Conservation (phyloP, 768 basidiomycete genomes). For the Mycena kentingensis region DNA sequence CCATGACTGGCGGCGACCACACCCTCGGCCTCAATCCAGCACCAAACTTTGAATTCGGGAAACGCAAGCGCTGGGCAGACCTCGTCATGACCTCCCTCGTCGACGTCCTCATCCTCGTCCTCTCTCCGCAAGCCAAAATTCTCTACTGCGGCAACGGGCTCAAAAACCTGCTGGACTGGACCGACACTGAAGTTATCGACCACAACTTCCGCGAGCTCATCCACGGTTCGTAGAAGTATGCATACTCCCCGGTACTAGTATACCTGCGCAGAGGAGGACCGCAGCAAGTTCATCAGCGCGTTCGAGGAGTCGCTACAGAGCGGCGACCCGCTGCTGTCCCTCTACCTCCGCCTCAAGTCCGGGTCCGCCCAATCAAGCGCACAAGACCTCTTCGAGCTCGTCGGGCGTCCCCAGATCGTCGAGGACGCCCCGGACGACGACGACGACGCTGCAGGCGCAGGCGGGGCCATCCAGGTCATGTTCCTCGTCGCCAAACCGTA, state of each 20-base stretch:
- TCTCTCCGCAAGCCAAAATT: conserved; percentile 63
- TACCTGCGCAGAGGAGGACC: conserved; percentile 59
- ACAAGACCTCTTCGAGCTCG: conserved; percentile 66
- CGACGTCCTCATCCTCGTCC: conserved; percentile 68
- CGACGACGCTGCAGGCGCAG: not conserved
- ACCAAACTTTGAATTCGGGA: conserved; percentile 76
- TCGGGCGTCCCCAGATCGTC: conserved; percentile 60
- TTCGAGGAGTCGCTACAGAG: conserved; percentile 59
- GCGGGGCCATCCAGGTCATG: conserved; percentile 49
- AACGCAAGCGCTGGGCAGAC: conserved; percentile 86
- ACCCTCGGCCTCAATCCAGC: no score
- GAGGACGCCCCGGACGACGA: conserved; percentile 37
- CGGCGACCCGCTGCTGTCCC: conserved; percentile 48
- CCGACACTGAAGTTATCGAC: conserved; percentile 71
- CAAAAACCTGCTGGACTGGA: conserved; percentile 77
- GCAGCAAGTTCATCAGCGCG: conserved; percentile 50
- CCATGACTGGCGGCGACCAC: no score
- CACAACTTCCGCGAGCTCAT: conserved; percentile 64
- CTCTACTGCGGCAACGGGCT: conserved; percentile 71
- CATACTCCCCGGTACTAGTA: no score
- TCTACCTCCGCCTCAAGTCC: conserved; percentile 63
- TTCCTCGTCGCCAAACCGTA: conserved; percentile 78
- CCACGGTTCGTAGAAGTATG: conserved; percentile 64
- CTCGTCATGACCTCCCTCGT: conserved; percentile 74
- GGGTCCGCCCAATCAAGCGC: conserved; percentile 24